Base-by-base conservation (phyloP, 2,329 filamentous ascomycete genomes). In the Proliferodiscus dingleyae region DNA sequence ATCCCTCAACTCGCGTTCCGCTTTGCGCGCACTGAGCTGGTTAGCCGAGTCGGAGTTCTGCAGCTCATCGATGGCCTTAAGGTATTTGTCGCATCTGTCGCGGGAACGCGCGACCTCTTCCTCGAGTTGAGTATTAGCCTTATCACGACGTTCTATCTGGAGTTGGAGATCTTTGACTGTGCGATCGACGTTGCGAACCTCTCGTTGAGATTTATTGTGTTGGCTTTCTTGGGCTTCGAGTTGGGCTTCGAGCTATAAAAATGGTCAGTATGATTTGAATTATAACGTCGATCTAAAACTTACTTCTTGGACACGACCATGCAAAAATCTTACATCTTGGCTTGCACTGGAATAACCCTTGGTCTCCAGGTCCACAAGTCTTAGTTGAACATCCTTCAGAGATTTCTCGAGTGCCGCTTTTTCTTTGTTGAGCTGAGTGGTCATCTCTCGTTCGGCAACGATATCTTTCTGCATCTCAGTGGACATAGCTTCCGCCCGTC, bases 311-410 rank as follows among this genome's bases (percentile, higher is more conserved):
- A 98, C 89, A 41, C 91, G 81, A 62, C 89, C 91, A 68, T 96
- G 87, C 60, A 97, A 69, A 71, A 96, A 97, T 61, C 93, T 86
- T 56, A 97, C 88, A 67, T 97, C 91, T 60, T 95, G 89, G 65
- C 90, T 95, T 19, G 87, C 87, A 54, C 85, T 94, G 16, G 90
- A 93, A 69, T 95, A 97, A 43, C 90, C 89, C 73, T 97, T 97
- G 34, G 93, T 97, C 71, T 98, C 91, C 7, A 97, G 75, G 64
- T 97, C 93, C 42, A 98, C 85, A 45, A 95, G 80, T 61, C 83
- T 83, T 43, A 97, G 78, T 67, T 97, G 91, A 21, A 91, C 75
- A 65, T 98, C 91, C 65, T 90, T 95, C 41, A 95, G 73, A 44
- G 79, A 81, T 73, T 95, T 96, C 71, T 97, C 93, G 33, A 98